These are phyloP conservation scores for Pinus taeda DNA, from an alignment of 75 land plant species.

Conservation along the genomic window DNA sequence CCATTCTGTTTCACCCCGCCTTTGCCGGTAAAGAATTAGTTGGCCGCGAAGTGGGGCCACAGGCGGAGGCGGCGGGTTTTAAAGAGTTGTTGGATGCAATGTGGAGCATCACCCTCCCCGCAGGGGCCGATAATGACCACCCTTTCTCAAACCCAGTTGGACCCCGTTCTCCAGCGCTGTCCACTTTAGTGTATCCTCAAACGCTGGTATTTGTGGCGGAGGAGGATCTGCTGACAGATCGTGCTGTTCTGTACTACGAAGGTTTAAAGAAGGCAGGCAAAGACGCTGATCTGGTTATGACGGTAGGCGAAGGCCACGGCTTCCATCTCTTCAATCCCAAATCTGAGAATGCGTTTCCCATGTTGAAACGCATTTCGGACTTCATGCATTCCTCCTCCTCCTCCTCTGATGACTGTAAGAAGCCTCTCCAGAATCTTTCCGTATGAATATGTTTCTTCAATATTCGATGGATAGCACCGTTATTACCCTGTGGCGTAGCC, in stretches of 20 bases:
- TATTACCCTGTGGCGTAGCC: too few relatives aligned
- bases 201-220: constrained; percentile 24
- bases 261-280: constrained; percentile 4
- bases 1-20: constrained; percentile 14
- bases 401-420: too few relatives aligned
- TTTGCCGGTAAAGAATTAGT: constrained; percentile 16
- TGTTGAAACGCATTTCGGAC: too few relatives aligned
- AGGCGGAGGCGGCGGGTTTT: too few relatives aligned
- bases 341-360: too few relatives aligned
- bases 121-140: constrained; percentile 10
- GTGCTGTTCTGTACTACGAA: constrained; percentile 11
- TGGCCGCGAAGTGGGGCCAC: constrained; percentile 1
- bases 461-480: too few relatives aligned
- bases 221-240: constrained; percentile 13
- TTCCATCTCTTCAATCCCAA: too few relatives aligned
- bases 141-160: constrained; percentile 14
- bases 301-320: too few relatives aligned
- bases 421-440: too few relatives aligned
- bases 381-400: too few relatives aligned
- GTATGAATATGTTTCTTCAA: too few relatives aligned
- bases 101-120: background rate
- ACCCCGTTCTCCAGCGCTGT: constrained; percentile 2
- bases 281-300: too few relatives aligned
- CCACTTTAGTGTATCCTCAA: constrained; percentile 2
- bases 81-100: background rate